Evolutionary conservation across 164 flowering plant genomes (phyloP), one percentile per base, ranked within the genome.

Genomic region (Sextonia rubra): DNA sequence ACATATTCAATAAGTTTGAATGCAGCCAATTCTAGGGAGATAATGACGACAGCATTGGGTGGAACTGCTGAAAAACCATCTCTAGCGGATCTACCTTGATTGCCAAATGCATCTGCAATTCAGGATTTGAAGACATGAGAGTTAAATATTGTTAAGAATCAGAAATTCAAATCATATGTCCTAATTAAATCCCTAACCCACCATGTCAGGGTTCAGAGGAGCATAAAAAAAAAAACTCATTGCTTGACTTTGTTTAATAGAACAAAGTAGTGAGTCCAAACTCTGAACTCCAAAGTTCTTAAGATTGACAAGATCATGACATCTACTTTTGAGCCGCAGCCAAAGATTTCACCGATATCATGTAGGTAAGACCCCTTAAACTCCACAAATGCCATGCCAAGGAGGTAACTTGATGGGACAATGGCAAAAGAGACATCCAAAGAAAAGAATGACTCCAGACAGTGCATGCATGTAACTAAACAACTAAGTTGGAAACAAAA

Each of bases 31-130:
- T 79, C 79, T 65, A 79, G 26, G 23, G 77, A 25, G 60, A 82
- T 77, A 55, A 37, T 74, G 60, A 82, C 49, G 18, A 71, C 77
- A n/a, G 82, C 69, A 61, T 75, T 77, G 30, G 80, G 71, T 2
- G 84, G 84, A 60, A 82, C 75, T 12, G 81, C 77, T 12, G 71
- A 32, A 26, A 72, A 67, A 58, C 76, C 84, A 49, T 76, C 76
- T 49, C 52, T 65, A n/a, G 84, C 79, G 23, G 77, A 30, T 73
- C 78, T 79, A 4, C 82, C 82, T 2, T 4, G 37, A 23, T 61
- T 64, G 56, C 84, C 81, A 77, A 80, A 80, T 47, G 75, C 84
- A 75, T 79, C 84, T 82, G 73, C 62, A 74, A 6, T 37, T 2
- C 66, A 66, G 23, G 68, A 47, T 64, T 0, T 44, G 58, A 4